Evolutionary conservation across 1,284 basidiomycete species (phyloP).

Genomic region (Fomitopsis schrenkii): DNA sequence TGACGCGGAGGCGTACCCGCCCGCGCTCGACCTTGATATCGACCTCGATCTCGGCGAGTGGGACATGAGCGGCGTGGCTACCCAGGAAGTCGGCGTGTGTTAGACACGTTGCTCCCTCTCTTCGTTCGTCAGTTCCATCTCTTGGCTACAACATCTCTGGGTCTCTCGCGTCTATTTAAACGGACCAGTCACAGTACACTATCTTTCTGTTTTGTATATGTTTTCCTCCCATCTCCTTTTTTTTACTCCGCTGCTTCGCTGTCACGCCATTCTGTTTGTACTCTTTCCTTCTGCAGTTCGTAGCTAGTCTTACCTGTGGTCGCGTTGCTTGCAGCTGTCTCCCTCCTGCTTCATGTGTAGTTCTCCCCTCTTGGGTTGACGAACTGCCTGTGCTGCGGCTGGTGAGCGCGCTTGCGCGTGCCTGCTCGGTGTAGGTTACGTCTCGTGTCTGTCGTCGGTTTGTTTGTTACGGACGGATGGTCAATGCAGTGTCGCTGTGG

Average conservation of each 20-base stretch:
- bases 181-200: constrained; percentile 21
- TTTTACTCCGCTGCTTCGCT: constrained; percentile 4
- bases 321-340: constrained; percentile 21
- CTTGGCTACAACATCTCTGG: constrained; percentile 13
- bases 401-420: constrained; percentile 35
- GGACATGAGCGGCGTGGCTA: constrained; percentile 21
- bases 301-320: constrained; percentile 3
- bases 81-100: constrained; percentile 26
- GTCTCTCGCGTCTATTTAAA: constrained; percentile 18
- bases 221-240: constrained; percentile 14
- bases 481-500: neutral
- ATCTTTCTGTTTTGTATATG: constrained; percentile 14
- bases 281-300: neutral
- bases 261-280: neutral
- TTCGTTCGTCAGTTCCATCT: constrained; percentile 4
- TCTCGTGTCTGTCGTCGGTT: constrained; percentile 1
- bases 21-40: constrained; percentile 34
- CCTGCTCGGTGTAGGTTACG: constrained; percentile 3
- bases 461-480: neutral
- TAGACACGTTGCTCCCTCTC: constrained; percentile 12
- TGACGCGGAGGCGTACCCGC: constrained; percentile 26
- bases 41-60: constrained; percentile 32
- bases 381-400: constrained; percentile 25
- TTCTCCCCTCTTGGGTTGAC: constrained; percentile 41
- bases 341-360: constrained; percentile 15